Percentiles rank a stretch among this genome's conserved stretches.
phyloP scores from a whole-genome alignment of 768 basidiomycete genomes.

The Termitomyces eurrhizus region DNA sequence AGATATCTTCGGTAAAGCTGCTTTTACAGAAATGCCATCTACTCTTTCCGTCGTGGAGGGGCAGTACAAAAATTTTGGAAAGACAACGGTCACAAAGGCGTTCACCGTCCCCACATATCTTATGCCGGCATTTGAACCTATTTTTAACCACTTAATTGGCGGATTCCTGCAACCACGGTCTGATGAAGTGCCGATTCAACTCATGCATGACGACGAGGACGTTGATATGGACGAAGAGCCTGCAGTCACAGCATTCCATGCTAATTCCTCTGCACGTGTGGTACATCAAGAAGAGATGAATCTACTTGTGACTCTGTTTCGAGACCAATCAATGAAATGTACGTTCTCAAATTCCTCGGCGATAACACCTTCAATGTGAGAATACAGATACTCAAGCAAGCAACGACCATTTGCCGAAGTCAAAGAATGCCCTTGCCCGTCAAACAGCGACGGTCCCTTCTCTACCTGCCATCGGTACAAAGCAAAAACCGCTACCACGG shows the following conservation, averaged over 20 bases:
- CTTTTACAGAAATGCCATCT: slow-evolving; percentile 39
- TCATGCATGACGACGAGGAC: slow-evolving; percentile 32
- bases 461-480: slow-evolving; percentile 3
- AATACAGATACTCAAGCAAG: slow-evolving; percentile 1
- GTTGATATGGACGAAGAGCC: slow-evolving; percentile 40
- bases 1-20: slow-evolving; percentile 85
- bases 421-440: slow-evolving; percentile 2
- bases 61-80: neutral
- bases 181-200: slow-evolving; percentile 12
- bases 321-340: slow-evolving; percentile 42
- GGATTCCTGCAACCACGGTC: slow-evolving; percentile 29
- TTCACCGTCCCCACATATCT: slow-evolving; percentile 75
- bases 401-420: slow-evolving; percentile 8
- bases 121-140: slow-evolving; percentile 64
- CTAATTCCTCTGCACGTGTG: slow-evolving; percentile 21
- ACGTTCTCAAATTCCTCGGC: slow-evolving; percentile 12
- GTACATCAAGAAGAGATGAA: slow-evolving; percentile 56
- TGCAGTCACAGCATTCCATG: slow-evolving; percentile 12
- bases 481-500: slow-evolving; percentile 9
- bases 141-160: slow-evolving; percentile 59
- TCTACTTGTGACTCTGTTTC: slow-evolving; percentile 63
- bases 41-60: slow-evolving; percentile 8
- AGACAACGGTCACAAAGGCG: slow-evolving; percentile 10
- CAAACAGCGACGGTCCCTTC: neutral
- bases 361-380: neutral